These are phyloP conservation scores for Pythium phragmitis DNA, from an alignment of 352 stramenopile genomes.

Conservation along the genomic window DNA sequence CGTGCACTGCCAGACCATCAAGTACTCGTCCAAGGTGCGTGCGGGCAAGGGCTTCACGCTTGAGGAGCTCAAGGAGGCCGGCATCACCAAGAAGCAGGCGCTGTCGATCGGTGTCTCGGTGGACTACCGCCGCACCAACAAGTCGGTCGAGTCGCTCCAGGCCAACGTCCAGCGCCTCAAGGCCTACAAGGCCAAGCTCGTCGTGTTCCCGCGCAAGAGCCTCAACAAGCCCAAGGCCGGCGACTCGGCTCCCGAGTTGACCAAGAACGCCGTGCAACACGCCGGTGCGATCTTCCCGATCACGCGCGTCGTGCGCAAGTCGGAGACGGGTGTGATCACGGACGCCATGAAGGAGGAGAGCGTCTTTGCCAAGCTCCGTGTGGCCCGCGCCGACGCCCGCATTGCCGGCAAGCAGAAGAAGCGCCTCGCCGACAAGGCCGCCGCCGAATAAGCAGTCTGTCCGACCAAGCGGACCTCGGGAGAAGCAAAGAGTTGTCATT, in stretches of 20 bases:
- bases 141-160: conserved; percentile 94
- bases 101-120: conserved; percentile 98
- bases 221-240: conserved; percentile 95
- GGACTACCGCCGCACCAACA: conserved; percentile 98
- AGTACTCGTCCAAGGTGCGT: conserved; percentile 98
- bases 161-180: conserved; percentile 98
- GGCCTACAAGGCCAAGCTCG: conserved; percentile 98
- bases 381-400: conserved; percentile 83
- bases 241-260: conserved; percentile 90
- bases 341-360: conserved; percentile 85
- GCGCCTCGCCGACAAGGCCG: conserved; percentile 86
- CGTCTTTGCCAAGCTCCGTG: conserved; percentile 81
- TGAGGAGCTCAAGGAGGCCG: conserved; percentile 98
- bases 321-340: conserved; percentile 77
- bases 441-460: conserved; percentile 69
- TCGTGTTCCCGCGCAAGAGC: conserved; percentile 98
- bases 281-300: conserved; percentile 79
- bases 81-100: conserved; percentile 95
- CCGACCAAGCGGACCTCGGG: neutral
- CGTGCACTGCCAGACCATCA: conserved; percentile 97
- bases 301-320: conserved; percentile 72
- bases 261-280: conserved; percentile 91
- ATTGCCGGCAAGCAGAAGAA: conserved; percentile 89
- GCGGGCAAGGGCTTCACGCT: conserved; percentile 98
- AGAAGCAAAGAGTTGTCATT: conserved; percentile 24